Evolutionary conservation across 2,329 filamentous ascomycete genomes (phyloP), one percentile per base, ranked within the genome.

Genomic region (Neofusicoccum laricinum): DNA sequence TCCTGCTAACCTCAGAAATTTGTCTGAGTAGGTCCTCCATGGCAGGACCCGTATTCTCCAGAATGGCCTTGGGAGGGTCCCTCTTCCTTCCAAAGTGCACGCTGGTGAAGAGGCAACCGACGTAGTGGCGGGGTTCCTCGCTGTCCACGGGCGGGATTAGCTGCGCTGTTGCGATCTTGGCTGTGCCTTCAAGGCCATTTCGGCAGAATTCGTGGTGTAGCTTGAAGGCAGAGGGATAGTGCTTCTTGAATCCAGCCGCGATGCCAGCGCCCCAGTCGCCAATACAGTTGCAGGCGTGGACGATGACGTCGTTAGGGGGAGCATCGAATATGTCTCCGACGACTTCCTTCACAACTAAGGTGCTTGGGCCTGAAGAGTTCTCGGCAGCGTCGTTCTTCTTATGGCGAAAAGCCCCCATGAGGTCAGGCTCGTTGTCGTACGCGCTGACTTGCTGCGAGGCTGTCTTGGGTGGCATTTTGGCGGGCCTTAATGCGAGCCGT

Each of bases 181-280:
- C 69, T 0, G 71, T 68, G 8, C 68, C 55, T 15, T 69, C 69
- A 1, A 68, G 67, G 36, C 66, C 51, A 48, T 73, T 70, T 1
- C 64, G 41, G 71, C 85, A 88, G 72, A 86, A 78, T 0, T 68
- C 51, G 7, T 73, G 69, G 72, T 88, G 85, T 21, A 77, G 68
- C 2, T 72, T 65, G 73, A 78, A 85, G 1, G 85, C 85, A 0
- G 72, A 69, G 0, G 85, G 85, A 65, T 86, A 88, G 21, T 73
- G 73, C 4, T 73, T 65, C 21, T 77, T 80, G 74, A 88, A 87
- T 0, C 73, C 76, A 38, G 70, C 67, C 2, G 86, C 86, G 61
- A 88, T 85, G n/a, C 86, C 86, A 3, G 78, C 79, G 50, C 84
- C 84, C 86, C 86, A 88, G 14, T 69, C 70, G 5, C 86, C 86